Evolutionary conservation across 2,329 filamentous ascomycete genomes (phyloP), one percentile per base, ranked within the genome.

Genomic region (Microcyclospora pomicola): DNA sequence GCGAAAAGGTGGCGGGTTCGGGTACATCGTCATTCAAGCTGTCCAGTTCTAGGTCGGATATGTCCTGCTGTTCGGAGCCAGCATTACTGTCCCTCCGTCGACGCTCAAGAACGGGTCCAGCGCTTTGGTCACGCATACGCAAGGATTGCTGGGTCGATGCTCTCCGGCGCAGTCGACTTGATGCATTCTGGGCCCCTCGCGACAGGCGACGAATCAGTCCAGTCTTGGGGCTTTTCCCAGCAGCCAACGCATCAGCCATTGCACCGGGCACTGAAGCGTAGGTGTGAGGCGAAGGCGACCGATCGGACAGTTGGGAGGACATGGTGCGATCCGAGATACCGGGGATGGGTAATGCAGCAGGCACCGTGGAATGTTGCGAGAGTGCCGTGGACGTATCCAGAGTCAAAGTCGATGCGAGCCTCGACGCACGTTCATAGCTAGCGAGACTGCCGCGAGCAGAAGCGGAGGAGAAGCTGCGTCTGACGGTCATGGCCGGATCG

Each of bases 51-150:
- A 68, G 58, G 46, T 69, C 66, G 11, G 66, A 68, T 24, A 68
- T 56, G 41, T 70, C 66, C 36, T 63, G 54, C 28, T 50, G 52
- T 31, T 63, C 61, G 30, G 61, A 65, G 31, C 80, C 80, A 47
- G 75, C 82, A 59, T 82, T 91, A 65, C 87, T 94, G 59, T 92
- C 86, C 59, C 87, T 95, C 47, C 87, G 77, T 41, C 85, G 73
- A 44, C 88, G 77, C 60, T 93, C 75, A 37, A 94, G 82, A 39
- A 86, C 81, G 2, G 91, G 91, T 0, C 91, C 91, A 16, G 86
- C 80, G 55, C 87, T 95, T 44, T 82, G 79, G 54, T 95, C 86
- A 31, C 87, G 77, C 56, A 80, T 84, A 5, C 62, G 56, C 43
- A 78, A 76, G 14, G 81, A 74, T 33, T 81, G 73, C 1, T 79